phyloP scores from a whole-genome alignment of 805 yeast genomes.

The Saccharomycopsis vini region DNA sequence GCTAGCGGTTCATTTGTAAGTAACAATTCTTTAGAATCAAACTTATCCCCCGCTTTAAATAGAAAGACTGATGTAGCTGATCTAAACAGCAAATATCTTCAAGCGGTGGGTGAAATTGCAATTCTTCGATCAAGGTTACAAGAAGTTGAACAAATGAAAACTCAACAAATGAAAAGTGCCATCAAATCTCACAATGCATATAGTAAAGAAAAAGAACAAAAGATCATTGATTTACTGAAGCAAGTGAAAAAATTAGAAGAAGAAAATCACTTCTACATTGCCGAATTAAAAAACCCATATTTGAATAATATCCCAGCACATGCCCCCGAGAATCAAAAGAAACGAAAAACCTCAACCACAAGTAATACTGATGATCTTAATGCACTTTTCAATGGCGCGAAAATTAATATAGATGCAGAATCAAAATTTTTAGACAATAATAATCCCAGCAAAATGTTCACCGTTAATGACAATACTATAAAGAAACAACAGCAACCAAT shows the following conservation, averaged over 20 bases:
- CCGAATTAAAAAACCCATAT: conserved; percentile 34
- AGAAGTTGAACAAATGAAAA: conserved; percentile 34
- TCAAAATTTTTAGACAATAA: no score
- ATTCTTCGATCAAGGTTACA: conserved; percentile 59
- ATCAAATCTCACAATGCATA: conserved; percentile 23
- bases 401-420: no score
- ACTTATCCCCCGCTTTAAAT: background rate
- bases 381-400: no score
- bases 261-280: conserved; percentile 45
- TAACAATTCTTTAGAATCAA: background rate
- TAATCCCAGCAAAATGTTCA: no score
- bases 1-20: background rate
- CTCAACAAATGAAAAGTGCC: conserved; percentile 28
- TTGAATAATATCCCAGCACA: no score
- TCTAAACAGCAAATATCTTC: conserved; percentile 30
- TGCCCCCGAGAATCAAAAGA: no score
- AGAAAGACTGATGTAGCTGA: conserved; percentile 19
- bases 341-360: conserved; percentile 11
- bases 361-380: background rate
- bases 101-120: conserved; percentile 74
- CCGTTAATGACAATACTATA: no score
- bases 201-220: conserved; percentile 26
- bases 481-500: no score
- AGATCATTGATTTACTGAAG: conserved; percentile 32
- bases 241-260: conserved; percentile 38